Evolutionary conservation across 192 early-diverging fungal genomes (phyloP).

Genomic region (Bifiguratus adelaidae): DNA sequence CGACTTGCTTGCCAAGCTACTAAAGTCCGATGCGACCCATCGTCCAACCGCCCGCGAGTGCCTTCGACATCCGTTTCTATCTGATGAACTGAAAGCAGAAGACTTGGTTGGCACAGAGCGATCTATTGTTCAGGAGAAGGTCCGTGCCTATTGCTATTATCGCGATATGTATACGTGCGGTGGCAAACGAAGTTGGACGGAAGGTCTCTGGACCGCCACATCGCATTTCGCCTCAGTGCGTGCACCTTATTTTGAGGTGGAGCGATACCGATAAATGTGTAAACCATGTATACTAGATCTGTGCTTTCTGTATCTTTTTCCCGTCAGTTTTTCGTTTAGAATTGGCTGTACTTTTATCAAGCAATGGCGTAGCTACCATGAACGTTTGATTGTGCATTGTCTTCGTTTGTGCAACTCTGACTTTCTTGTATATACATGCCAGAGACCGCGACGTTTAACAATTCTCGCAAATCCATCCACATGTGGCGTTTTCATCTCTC

Average conservation of each 20-base stretch:
- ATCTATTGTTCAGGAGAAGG: background rate
- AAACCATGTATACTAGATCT: too few species aligned
- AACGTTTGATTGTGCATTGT: too few species aligned
- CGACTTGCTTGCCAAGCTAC: background rate
- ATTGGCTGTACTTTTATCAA: too few species aligned
- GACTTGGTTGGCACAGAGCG: background rate
- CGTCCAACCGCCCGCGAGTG: background rate
- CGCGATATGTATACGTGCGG: background rate
- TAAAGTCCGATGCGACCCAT: background rate
- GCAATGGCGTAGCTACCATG: too few species aligned
- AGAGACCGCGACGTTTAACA: too few species aligned
- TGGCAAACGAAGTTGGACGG: too few species aligned
- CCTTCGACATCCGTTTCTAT: background rate
- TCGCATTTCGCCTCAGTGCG: background rate
- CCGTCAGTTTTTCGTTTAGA: too few species aligned
- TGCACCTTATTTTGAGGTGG: background rate
- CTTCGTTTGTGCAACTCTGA: too few species aligned
- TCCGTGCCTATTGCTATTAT: background rate
- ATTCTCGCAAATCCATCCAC: slow-evolving; percentile 44
- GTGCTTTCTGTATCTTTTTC: too few species aligned
- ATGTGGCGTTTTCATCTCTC: slow-evolving; percentile 23
- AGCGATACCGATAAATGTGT: background rate
- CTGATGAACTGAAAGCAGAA: background rate
- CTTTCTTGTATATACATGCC: too few species aligned
- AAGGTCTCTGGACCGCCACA: background rate